phyloP scores from a whole-genome alignment of 78 protist species.

The Dictyostelium discoideum region DNA sequence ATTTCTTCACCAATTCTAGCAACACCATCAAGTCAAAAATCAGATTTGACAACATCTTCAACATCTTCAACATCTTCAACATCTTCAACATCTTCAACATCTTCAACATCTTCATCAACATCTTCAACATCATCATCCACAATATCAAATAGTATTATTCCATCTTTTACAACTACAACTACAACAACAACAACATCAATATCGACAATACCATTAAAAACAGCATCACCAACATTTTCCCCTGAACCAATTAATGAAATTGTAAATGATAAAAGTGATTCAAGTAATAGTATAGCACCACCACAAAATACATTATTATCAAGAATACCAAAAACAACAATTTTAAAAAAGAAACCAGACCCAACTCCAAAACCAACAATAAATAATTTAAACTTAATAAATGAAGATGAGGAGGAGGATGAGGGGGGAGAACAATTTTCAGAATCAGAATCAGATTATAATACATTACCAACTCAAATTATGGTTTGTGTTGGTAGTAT shows the following conservation, averaged over 20 bases:
- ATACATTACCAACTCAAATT: slow-evolving; percentile 4
- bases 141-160: neutral
- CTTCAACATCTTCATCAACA: neutral
- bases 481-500: slow-evolving; percentile 7
- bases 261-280: neutral
- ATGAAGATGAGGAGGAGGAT: neutral
- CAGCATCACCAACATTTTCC: neutral
- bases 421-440: neutral
- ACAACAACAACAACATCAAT: neutral
- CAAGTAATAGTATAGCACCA: neutral
- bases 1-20: neutral
- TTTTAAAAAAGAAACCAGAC: neutral
- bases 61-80: neutral
- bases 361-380: neutral
- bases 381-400: neutral
- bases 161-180: neutral
- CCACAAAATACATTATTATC: slow-evolving; percentile 1
- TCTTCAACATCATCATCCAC: neutral
- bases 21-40: neutral
- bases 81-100: too few relatives aligned
- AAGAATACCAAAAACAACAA: neutral
- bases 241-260: neutral
- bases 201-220: neutral
- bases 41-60: neutral
- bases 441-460: neutral